phyloP scores from a whole-genome alignment of 31 red algal genomes.

The Odonthalia washingtoniensis region DNA sequence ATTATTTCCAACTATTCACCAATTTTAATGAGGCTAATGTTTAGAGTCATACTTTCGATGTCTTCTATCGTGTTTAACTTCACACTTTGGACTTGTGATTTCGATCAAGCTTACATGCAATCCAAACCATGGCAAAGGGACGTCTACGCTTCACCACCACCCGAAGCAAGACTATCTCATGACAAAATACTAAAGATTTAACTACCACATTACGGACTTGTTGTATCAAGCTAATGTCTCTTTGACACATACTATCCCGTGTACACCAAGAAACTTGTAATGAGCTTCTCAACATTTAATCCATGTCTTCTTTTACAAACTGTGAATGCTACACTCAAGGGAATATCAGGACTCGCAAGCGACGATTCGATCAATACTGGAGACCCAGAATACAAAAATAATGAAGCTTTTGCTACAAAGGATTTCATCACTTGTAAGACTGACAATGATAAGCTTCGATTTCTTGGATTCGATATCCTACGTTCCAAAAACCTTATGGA shows the following conservation, averaged over 20 bases:
- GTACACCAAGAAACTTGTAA: too few species aligned
- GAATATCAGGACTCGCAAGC: not conserved
- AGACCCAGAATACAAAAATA: not conserved
- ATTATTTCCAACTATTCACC: not conserved
- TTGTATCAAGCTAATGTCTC: too few species aligned
- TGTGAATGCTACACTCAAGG: too few species aligned
- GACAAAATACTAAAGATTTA: too few species aligned
- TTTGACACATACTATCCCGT: too few species aligned
- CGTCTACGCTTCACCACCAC: too few species aligned
- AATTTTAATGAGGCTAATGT: not conserved
- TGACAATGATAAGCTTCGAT: not conserved
- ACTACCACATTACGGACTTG: too few species aligned
- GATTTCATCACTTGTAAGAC: not conserved
- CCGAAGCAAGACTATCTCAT: too few species aligned
- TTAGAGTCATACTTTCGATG: not conserved
- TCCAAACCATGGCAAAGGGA: not conserved
- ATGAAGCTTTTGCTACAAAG: not conserved
- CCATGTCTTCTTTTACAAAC: too few species aligned
- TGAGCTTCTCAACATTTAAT: too few species aligned
- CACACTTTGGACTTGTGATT: not conserved
- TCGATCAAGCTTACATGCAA: slow-evolving; percentile 6
- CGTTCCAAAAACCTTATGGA: not conserved
- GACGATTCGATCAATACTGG: not conserved
- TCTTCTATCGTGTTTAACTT: not conserved
- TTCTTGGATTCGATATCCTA: not conserved